Evolutionary conservation across 331 rosid genomes (phyloP), one percentile per base, ranked within the genome.

Genomic region (Malus hybrid): DNA sequence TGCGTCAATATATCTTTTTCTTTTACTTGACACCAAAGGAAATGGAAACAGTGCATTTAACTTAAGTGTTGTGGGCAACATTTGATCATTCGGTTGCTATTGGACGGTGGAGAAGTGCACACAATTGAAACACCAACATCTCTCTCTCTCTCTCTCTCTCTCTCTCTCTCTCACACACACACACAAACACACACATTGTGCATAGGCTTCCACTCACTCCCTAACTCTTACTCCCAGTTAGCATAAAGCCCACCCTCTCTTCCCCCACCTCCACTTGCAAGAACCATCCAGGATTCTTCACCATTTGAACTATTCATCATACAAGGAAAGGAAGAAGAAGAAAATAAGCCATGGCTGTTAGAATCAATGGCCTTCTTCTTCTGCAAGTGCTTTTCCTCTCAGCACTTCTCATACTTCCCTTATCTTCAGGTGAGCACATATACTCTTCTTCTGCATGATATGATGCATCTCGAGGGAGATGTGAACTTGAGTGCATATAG

Each of bases 31-130:
- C 48, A 42, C 44, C 44, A 42, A 42, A 42, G 48, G 48, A 42
- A 42, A 42, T 42, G 14, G 48, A 55, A 84, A 86, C 75, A 79
- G 84, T 83, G 73, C 12, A 85, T 91, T 88, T 90, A 93, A 88
- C 96, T 86, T 10, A 1, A 10, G 24, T 52, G 61, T 57, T 77
- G 83, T 86, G 86, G 86, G 83, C 29, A 83, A 91, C 87, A 83
- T 77, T 75, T 82, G 82, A 86, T 82, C 90, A 86, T 61, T 12
- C 7, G 75, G 76, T 83, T 82, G 88, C 77, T 81, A 82, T 79
- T 82, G 83, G 48, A 10, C 14, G 87, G 87, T 82, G 85, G 85
- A 84, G 83, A 70, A 19, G 60, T 19, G 60, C 60, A 55, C 60
- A 42, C 48, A 42, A 42, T 42, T 42, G 48, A 10, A 42, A 42